Base-by-base conservation (phyloP, 331 rosid genomes). In the Acacia pycnantha region DNA sequence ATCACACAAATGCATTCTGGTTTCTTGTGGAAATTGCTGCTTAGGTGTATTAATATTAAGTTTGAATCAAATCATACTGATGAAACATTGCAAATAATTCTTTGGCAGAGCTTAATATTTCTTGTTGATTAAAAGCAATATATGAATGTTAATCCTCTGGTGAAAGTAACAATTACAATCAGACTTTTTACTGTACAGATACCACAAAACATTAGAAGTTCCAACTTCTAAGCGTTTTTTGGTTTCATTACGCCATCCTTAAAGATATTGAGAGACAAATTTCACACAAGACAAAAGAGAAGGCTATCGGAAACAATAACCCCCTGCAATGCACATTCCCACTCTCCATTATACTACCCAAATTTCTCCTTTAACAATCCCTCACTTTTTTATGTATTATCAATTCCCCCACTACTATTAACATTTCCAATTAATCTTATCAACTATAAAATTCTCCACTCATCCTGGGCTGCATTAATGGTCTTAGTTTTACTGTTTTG, bases 81-180 rank as follows among this genome's bases (percentile, higher is more conserved):
- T 65, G 70, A 65, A 31, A 29, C 12, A 29, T 9, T 0, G 70
- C 41, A 65, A 65, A 31, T 35, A 65, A 65, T 35, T 29, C 43
- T 65, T 65, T 47, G 22, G 56, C 31, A 70, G 56, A 10, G 37
- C 59, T 61, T 35, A 47, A 19, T 18, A 21, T 27, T 68, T 75
- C 68, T 76, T 62, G 47, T 41, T 74, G 26, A 18, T 40, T 21
- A 75, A 71, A 81, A 76, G 31, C 56, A 80, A 75, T 70, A 50
- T 58, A 69, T 21, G 47, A 31, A 70, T 10, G 22, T 69, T 24
- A 80, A 56, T 62, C 33, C 51, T 47, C 27, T 19, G 53, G 65
- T 78, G 31, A 68, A 33, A 71, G 61, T 74, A 79, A 69, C 27
- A 75, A 48, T 56, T 66, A 78, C 29, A 22, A 74, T 43, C 29